Percentiles rank a stretch among this genome's conserved stretches.
phyloP scores from a whole-genome alignment of 495 filamentous ascomycete species.

The Penicillium odoratum region DNA sequence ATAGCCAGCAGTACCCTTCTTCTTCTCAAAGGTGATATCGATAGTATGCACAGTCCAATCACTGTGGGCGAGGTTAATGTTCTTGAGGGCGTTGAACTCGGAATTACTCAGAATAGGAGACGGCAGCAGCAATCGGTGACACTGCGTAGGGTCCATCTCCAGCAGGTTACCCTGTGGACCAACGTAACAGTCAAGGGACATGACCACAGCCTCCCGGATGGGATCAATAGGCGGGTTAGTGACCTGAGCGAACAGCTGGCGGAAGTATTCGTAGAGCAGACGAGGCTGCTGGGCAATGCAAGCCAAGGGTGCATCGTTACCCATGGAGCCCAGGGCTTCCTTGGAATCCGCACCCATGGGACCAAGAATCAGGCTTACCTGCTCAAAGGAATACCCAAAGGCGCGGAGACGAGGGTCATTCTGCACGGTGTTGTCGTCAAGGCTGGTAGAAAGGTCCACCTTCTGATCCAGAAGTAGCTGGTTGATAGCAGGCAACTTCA shows the following conservation, averaged over 20 bases:
- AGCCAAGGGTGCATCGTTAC: constrained; percentile 94
- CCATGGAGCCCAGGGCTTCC: constrained; percentile 99
- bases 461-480: constrained; percentile 56
- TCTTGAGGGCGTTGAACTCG: constrained; percentile 87
- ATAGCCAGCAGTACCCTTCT: constrained; percentile 82
- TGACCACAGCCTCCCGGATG: constrained; percentile 97
- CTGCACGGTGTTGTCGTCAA: constrained; percentile 76
- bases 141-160: constrained; percentile 91
- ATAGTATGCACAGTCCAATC: constrained; percentile 93
- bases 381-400: constrained; percentile 96
- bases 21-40: constrained; percentile 94
- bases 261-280: constrained; percentile 96
- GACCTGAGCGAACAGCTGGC: constrained; percentile 97
- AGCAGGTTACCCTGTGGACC: constrained; percentile 96
- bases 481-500: constrained; percentile 77
- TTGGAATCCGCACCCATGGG: constrained; percentile 99
- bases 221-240: constrained; percentile 99
- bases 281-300: constrained; percentile 88
- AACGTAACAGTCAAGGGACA: constrained; percentile 98
- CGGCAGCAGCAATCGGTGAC: constrained; percentile 79
- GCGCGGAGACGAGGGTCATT: constrained; percentile 82
- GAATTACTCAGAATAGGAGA: constrained; percentile 90
- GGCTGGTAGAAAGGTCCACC: constrained; percentile 62
- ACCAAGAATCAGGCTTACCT: constrained; percentile 88
- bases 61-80: constrained; percentile 70